A percentile compares a stretch with the other conserved stretches of the same genome.
phyloP scores from a whole-genome alignment of 1,284 basidiomycete species.

The Puccinia hordei region DNA sequence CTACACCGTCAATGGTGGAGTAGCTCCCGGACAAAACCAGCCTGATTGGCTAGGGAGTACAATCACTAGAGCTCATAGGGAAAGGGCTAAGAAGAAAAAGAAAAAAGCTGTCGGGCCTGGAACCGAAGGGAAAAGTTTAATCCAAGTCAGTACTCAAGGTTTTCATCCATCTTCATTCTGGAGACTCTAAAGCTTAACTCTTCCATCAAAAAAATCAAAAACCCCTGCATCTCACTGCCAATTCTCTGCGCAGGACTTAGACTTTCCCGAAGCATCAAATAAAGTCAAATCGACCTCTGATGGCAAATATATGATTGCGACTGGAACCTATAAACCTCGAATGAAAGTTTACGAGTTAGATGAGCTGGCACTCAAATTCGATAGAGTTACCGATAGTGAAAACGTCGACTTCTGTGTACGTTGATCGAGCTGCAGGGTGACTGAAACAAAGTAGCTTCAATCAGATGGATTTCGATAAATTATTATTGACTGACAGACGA shows the following conservation, averaged over 20 bases:
- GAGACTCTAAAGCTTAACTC: constrained; percentile 51
- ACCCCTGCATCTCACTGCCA: constrained; percentile 51
- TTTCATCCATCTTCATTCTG: constrained; percentile 49
- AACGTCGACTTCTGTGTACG: constrained; percentile 97
- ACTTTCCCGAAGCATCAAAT: constrained; percentile 94
- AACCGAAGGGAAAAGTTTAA: constrained; percentile 47
- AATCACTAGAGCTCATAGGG: constrained; percentile 38
- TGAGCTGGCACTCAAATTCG: constrained; percentile 90
- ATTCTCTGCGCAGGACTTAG: constrained; percentile 74
- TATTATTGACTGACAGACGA: background rate
- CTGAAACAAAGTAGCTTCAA: background rate
- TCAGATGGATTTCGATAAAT: background rate
- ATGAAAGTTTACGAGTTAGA: constrained; percentile 94
- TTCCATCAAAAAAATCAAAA: constrained; percentile 20
- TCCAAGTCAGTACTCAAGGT: constrained; percentile 51
- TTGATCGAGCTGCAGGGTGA: constrained; percentile 60
- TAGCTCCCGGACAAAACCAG: constrained; percentile 26
- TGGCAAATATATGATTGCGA: constrained; percentile 87
- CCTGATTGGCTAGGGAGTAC: constrained; percentile 49
- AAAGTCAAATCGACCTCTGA: constrained; percentile 86
- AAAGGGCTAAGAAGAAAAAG: constrained; percentile 44
- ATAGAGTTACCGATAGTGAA: constrained; percentile 92
- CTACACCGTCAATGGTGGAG: constrained; percentile 47
- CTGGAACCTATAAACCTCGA: constrained; percentile 97
- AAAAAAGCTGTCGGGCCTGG: constrained; percentile 29